Evolutionary conservation across 139 green algal genomes (phyloP), one percentile per base, ranked within the genome.

Genomic region (Coelastrella sp.): DNA sequence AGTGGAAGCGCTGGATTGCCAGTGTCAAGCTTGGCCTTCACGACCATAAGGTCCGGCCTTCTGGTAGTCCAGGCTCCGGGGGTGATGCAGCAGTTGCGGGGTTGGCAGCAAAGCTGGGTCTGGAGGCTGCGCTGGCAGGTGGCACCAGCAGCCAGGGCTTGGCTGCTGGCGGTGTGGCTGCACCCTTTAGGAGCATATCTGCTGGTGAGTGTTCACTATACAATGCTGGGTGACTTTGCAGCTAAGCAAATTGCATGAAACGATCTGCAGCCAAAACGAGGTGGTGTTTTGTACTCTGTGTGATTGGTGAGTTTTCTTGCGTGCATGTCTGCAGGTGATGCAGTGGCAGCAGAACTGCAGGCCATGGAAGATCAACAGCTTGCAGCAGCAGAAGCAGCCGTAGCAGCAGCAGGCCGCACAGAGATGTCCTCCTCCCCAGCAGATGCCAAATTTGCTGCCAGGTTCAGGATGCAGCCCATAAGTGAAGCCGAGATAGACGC

Each of bases 1-100:
- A 91, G 65, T 91, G 87, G 87, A 91, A 91, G 78, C 85, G 85
- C 49, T 91, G 87, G 87, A 81, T 91, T 6, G 78, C 87, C 10
- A 87, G 35, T 27, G 79, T 82, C 35, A 91, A 91, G 78, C 87
- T 91, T 20, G 76, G 87, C 78, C 79, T 91, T 17, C 25, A 65
- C 8, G 87, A 91, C 79, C 10, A 27, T 12, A 91, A 91, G 87
- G 19, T 91, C 61, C 78, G 87, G 49, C 76, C 78, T 7, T 70
- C 63, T 25, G 87, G 87, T 49, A 91, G 87, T 65, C 87, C 87
- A 17, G 75, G 78, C 8, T 61, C 56, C 8, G 76, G 79, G 0
- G 63, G 79, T 11, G 87, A 91, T 79, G 76, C 79, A n/a, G 87
- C 78, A 4, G 65, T 91, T n/a, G 87, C 79, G 61, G 78, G 20